A percentile compares a stretch with the other conserved stretches of the same genome.
These are phyloP conservation scores for Citrus cavaleriei DNA, from an alignment of 345 rosid species.

Conservation along the genomic window DNA sequence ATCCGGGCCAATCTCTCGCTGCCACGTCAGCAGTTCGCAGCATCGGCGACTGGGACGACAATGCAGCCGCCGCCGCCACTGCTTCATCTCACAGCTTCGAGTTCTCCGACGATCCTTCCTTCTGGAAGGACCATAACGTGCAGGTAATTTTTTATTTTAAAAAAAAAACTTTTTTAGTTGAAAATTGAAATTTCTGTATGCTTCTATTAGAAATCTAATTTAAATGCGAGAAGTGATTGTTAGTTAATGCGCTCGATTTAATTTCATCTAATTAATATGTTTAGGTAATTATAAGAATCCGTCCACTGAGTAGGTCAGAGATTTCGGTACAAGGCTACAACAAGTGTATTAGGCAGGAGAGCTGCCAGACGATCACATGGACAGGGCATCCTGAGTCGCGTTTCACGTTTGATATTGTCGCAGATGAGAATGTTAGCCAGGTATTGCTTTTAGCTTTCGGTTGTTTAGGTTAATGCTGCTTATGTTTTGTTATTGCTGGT, in stretches of 20 bases:
- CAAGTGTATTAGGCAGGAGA: constrained; percentile 87
- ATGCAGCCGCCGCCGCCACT: constrained; percentile 9
- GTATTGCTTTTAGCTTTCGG: constrained; percentile 23
- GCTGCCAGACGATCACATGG: constrained; percentile 83
- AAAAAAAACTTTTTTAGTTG: too few relatives aligned
- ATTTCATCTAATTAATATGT: background rate
- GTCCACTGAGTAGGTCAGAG: constrained; percentile 84
- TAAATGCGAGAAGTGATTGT: background rate
- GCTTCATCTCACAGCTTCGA: constrained; percentile 60
- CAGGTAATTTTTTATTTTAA: constrained; percentile 43
- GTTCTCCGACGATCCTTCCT: constrained; percentile 79
- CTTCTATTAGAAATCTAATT: background rate
- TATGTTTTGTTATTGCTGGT: background rate
- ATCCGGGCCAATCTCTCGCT: constrained; percentile 19
- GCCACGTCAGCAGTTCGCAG: constrained; percentile 35
- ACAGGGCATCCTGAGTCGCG: constrained; percentile 87
- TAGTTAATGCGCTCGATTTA: background rate
- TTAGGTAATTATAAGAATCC: constrained; percentile 85
- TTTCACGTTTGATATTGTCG: constrained; percentile 89
- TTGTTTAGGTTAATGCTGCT: background rate
- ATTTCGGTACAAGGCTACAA: constrained; percentile 70
- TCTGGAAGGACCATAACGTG: constrained; percentile 95
- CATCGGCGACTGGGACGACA: constrained; percentile 42
- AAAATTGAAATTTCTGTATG: background rate
- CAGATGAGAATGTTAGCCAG: constrained; percentile 89